Conservation (phyloP, 345 rosid genomes). For the Odontarrhena argentea region DNA sequence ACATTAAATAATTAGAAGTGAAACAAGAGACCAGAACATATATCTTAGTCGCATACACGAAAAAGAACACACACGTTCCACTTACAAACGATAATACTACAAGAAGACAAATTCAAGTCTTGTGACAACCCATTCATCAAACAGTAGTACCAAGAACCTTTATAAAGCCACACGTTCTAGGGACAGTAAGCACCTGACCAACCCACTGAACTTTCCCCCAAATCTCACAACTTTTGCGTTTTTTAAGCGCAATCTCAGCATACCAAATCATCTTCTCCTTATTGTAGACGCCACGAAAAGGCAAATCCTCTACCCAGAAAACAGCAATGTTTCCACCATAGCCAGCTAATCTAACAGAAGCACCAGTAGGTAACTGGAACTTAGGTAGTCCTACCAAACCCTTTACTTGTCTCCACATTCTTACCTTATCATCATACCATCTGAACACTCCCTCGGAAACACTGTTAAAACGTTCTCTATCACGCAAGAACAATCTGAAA, state of each 20-base stretch:
- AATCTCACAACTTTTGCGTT: slow-evolving; percentile 43
- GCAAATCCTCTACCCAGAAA: slow-evolving; percentile 54
- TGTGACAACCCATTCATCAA: too few relatives aligned
- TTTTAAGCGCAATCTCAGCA: slow-evolving; percentile 58
- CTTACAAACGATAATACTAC: too few relatives aligned
- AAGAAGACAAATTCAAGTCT: too few relatives aligned
- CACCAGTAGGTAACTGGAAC: slow-evolving; percentile 57
- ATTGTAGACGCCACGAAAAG: not conserved
- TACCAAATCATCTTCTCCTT: slow-evolving; percentile 59
- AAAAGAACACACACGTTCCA: too few relatives aligned
- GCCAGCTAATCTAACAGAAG: slow-evolving; percentile 31
- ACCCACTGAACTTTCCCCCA: slow-evolving; percentile 62
- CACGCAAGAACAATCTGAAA: slow-evolving; percentile 43
- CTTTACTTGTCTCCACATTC: slow-evolving; percentile 55
- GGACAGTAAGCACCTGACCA: slow-evolving; percentile 46
- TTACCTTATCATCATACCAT: slow-evolving; percentile 50
- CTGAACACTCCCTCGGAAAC: slow-evolving; percentile 62
- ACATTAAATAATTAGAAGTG: too few relatives aligned
- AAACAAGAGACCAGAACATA: too few relatives aligned
- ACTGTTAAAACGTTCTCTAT: slow-evolving; percentile 57
- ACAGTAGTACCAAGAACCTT: slow-evolving; percentile 50
- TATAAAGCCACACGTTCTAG: slow-evolving; percentile 50
- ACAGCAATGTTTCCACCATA: slow-evolving; percentile 67
- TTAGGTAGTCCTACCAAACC: slow-evolving; percentile 52
- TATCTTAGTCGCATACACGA: too few relatives aligned